Evolutionary conservation across 2,329 filamentous ascomycete species (phyloP).

Genomic region (Calycina marina): DNA sequence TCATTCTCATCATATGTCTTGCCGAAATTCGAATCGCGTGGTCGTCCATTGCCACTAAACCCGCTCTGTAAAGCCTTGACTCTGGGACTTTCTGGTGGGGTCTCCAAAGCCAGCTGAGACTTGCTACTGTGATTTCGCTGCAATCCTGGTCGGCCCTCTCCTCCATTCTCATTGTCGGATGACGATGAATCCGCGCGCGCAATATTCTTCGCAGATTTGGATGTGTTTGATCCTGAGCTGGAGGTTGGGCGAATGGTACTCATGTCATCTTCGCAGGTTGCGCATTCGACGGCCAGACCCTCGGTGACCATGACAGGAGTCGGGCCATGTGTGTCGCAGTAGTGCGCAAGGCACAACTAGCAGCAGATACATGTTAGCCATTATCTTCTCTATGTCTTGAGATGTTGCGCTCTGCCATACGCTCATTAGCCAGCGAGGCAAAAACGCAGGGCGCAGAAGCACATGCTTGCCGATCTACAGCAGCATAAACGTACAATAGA

Average conservation of each 20-base stretch:
- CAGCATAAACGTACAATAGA: conserved; percentile 15
- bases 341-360: conserved; percentile 58
- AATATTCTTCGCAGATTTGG: conserved; percentile 7
- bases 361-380: too few relatives aligned
- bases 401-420: conserved; percentile 4
- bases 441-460: conserved; percentile 1
- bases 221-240: conserved; percentile 14
- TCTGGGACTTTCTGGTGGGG: conserved; percentile 42
- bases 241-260: conserved; percentile 15
- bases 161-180: conserved; percentile 10
- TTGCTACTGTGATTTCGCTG: conserved; percentile 8
- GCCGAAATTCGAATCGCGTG: conserved; percentile 45
- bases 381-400: too few relatives aligned
- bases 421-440: conserved; percentile 4
- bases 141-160: too few relatives aligned
- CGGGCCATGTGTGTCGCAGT: conserved; percentile 56
- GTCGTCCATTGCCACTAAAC: conserved; percentile 20
- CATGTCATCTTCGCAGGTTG: conserved; percentile 35
- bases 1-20: conserved; percentile 53
- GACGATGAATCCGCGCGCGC: conserved; percentile 7
- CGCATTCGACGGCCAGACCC: conserved; percentile 45
- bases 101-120: conserved; percentile 31
- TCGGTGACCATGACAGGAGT: conserved; percentile 58
- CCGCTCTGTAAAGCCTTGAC: conserved; percentile 23
- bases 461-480: neutral